Base-by-base conservation (phyloP, 352 stramenopile species). In the Phytophthora quininea region DNA sequence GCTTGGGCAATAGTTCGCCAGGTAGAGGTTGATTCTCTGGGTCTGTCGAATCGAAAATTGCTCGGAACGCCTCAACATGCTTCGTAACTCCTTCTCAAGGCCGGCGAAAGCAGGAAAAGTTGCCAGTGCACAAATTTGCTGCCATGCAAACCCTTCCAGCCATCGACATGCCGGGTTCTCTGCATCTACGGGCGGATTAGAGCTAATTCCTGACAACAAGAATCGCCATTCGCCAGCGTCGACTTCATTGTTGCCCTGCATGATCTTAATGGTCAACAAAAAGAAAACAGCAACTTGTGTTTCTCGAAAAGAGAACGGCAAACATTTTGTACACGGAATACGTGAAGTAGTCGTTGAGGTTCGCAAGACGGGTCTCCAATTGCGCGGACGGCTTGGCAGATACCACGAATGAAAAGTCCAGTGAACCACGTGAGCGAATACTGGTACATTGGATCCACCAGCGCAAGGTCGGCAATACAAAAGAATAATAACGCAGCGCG, bases 251-350 rank as follows among this genome's bases (percentile, higher is more conserved):
- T 86, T 83, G n/a, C 90, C 89, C 50, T 97, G 83, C 76, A 96
- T 89, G 54, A 97, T 95, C 73, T 92, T 94, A 55, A 94, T 89
- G 7, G 85, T 94, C 24, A 95, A 67, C 40, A 98, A 52, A 76
- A 98, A 98, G 9, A 97, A 54, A 98, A 97, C 0, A 98, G 77
- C 11, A 98, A 71, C 65, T 98, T 98, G 77, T 98, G 91, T 64
- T 96, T 93, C 54, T 98, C 94, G 71, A 98, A 98, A 0, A 98
- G 79, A 46, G 88, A 97, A 2, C 93, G 82, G 59, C 94, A 98
- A 45, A 98, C 87, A 63, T 98, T 98, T 94, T 96, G 79, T 98
- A 98, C 24, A 98, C 80, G 5, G 93, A 97, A 65, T 97, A 97
- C 11, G 93, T 98, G 54, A 98, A 98, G 50, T 82, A 97, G 60